A percentile compares a stretch with the other conserved stretches of the same genome.
These are phyloP conservation scores for Emericellopsis atlantica DNA, from an alignment of 2,329 filamentous ascomycete species.

Conservation along the genomic window DNA sequence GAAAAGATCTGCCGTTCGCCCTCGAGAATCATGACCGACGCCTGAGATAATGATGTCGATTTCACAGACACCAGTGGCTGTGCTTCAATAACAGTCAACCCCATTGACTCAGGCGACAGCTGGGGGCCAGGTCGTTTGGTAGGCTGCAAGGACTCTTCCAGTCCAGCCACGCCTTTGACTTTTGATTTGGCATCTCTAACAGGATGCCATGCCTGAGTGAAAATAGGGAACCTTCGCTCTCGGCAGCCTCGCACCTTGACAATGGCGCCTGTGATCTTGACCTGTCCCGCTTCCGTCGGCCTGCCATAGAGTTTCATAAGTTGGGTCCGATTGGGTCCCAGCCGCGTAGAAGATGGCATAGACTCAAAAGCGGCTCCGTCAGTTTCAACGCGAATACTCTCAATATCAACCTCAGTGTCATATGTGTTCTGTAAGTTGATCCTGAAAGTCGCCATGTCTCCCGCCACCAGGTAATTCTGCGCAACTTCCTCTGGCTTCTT, in stretches of 20 bases:
- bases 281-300: constrained; percentile 51
- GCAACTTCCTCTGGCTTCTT: constrained; percentile 49
- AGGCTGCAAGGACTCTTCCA: constrained; percentile 32
- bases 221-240: constrained; percentile 74
- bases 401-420: constrained; percentile 83
- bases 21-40: constrained; percentile 83
- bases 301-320: constrained; percentile 59
- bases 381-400: constrained; percentile 63
- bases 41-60: constrained; percentile 67
- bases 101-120: constrained; percentile 37
- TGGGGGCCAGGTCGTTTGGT: constrained; percentile 14
- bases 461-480: constrained; percentile 62
- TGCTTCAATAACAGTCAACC: constrained; percentile 62
- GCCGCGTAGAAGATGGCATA: constrained; percentile 46
- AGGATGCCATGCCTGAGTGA: constrained; percentile 63
- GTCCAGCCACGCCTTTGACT: constrained; percentile 50
- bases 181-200: constrained; percentile 64
- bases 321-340: constrained; percentile 77
- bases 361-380: constrained; percentile 64
- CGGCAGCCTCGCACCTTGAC: constrained; percentile 74
- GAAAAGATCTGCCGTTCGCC: constrained; percentile 71
- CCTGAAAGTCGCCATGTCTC: constrained; percentile 64
- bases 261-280: constrained; percentile 66
- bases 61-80: constrained; percentile 70
- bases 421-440: constrained; percentile 89